Base-by-base conservation (phyloP, 2,329 filamentous ascomycete species). In the Alternaria sp. region DNA sequence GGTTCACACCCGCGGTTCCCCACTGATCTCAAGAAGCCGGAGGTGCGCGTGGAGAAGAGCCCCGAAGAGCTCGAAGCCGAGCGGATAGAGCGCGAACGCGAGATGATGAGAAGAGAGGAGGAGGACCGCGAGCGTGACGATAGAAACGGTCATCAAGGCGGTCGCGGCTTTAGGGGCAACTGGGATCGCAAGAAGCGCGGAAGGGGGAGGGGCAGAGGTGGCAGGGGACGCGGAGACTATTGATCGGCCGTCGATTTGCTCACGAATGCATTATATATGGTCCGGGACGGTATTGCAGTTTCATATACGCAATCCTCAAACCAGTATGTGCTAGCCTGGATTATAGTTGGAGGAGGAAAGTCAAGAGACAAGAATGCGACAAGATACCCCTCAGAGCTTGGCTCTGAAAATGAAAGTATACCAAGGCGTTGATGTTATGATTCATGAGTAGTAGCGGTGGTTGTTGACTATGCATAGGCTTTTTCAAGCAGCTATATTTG, bases 1-100 rank as follows among this genome's bases (percentile, higher is more conserved):
- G 91, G 91, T 21, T 90, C 92, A 5, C 95, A 99, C 77, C 88
- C 94, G 3, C 85, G 88, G 59, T 98, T 92, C 88, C 86, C 88
- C 24, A 86, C 86, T 71, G 88, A 93, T 63, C 80, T 89, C 54
- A 83, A 82, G 60, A 84, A 82, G 67, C 86, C 85, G 5, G 84
- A 84, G 58, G 82, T 85, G 40, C 80, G 81, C 55, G 81, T 93
- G 37, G 89, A 92, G 75, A 90, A 89, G 81, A 92, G 90, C 7
- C 86, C 86, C 29, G 88, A 90, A 63, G 91, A 89, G 81, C 81
- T 87, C 44, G 86, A 88, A 73, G 80, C 80, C 51, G 86, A 88
- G 80, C 67, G 80, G 75, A 62, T 78, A 78, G 71, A 77, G 80
- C 62, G 81, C 80, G 69, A 83, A 82, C 71, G 78, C 71, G 69